phyloP scores from a whole-genome alignment of 164 flowering plant genomes.

The Macadamia integrifolia region DNA sequence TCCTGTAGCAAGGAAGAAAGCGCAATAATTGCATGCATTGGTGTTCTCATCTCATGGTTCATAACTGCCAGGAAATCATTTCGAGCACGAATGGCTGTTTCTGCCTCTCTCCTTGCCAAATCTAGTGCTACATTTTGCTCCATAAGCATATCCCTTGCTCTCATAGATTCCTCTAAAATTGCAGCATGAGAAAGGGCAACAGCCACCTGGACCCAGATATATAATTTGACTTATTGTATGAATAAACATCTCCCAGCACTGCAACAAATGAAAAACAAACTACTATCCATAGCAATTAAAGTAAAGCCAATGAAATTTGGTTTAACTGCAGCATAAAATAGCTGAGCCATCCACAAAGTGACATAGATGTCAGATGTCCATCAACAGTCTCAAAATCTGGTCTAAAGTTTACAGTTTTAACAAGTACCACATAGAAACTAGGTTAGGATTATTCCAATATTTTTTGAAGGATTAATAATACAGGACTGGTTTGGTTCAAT shows the following conservation, averaged over 20 bases:
- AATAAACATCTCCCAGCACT: not conserved
- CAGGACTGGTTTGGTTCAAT: too few relatives aligned
- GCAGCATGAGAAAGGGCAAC: constrained; percentile 98
- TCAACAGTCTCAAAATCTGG: too few relatives aligned
- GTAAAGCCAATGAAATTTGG: not conserved
- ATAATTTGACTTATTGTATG: not conserved
- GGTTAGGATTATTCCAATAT: too few relatives aligned
- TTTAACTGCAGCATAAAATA: too few relatives aligned
- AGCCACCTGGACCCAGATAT: constrained; percentile 53
- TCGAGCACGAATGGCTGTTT: constrained; percentile 86
- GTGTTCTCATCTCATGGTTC: constrained; percentile 96
- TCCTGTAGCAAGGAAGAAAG: constrained; percentile 77
- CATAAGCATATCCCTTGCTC: constrained; percentile 84
- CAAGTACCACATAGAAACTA: too few relatives aligned
- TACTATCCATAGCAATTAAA: not conserved
- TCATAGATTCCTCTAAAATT: constrained; percentile 86
- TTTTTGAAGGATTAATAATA: too few relatives aligned
- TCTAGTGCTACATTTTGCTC: constrained; percentile 92
- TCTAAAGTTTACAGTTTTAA: too few relatives aligned
- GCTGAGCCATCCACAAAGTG: too few relatives aligned
- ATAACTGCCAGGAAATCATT: constrained; percentile 91
- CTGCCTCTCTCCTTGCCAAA: constrained; percentile 84
- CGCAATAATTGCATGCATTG: constrained; percentile 90
- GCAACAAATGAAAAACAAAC: not conserved
- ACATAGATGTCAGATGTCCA: too few relatives aligned